A percentile compares a stretch with the other conserved stretches of the same genome.
Evolutionary conservation across 202 grass and related monocot genomes (phyloP).

Genomic region (Cymbopogon flexuosus): DNA sequence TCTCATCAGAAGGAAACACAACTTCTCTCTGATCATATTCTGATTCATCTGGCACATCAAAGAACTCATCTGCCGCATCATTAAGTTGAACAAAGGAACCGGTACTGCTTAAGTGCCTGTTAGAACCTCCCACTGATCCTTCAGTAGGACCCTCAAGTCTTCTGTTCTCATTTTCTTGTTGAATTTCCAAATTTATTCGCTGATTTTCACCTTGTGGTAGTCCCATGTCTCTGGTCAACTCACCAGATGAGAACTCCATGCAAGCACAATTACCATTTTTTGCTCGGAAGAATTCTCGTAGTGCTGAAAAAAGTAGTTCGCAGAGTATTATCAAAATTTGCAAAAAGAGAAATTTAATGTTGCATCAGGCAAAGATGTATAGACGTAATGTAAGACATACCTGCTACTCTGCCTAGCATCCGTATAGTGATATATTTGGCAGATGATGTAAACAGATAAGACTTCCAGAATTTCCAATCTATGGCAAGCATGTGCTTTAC

Average conservation of each 20-base stretch:
- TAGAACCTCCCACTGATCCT: conserved; percentile 45
- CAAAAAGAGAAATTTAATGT: background rate
- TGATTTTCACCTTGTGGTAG: conserved; percentile 43
- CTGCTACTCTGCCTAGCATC: conserved; percentile 87
- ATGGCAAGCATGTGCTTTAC: conserved; percentile 99
- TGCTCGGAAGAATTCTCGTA: conserved; percentile 78
- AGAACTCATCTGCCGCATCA: conserved; percentile 83
- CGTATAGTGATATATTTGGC: conserved; percentile 79
- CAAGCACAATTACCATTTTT: conserved; percentile 68
- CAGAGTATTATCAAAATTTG: conserved; percentile 6
- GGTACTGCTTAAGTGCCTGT: conserved; percentile 44
- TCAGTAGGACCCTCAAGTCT: conserved; percentile 45
- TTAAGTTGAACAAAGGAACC: conserved; percentile 74
- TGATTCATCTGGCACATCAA: conserved; percentile 91
- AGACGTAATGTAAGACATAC: conserved; percentile 36
- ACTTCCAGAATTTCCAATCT: conserved; percentile 99
- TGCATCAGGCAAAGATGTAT: conserved; percentile 27
- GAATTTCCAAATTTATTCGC: conserved; percentile 58
- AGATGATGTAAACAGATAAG: conserved; percentile 70
- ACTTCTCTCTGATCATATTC: conserved; percentile 73
- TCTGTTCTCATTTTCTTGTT: conserved; percentile 36
- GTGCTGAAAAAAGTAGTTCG: conserved; percentile 43
- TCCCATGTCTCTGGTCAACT: conserved; percentile 51
- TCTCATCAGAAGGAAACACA: conserved; percentile 64
- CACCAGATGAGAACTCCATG: conserved; percentile 62